Conservation (phyloP, 1,284 basidiomycete genomes). For the Fistulina hepatica region DNA sequence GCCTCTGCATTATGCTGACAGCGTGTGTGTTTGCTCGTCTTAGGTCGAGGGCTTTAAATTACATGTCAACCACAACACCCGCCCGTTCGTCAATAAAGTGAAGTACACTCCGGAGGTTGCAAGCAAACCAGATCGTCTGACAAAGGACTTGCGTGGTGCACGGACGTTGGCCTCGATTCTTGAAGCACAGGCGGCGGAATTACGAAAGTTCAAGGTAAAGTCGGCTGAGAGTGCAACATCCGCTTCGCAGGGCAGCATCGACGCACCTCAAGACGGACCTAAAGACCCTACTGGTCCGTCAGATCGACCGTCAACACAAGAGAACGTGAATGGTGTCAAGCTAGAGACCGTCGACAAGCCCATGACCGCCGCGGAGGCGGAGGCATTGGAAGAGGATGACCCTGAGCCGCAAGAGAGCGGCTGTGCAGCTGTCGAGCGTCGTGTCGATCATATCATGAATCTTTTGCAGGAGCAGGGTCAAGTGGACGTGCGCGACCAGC, state of each 20-base stretch:
- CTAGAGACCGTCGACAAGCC: conserved; percentile 26
- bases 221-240: conserved; percentile 16
- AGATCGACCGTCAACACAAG: no score
- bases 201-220: conserved; percentile 37
- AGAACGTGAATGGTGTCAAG: no score
- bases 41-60: conserved; percentile 91
- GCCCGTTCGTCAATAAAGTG: conserved; percentile 67
- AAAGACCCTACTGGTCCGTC: no score
- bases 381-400: conserved; percentile 38
- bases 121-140: conserved; percentile 66
- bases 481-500: conserved; percentile 49
- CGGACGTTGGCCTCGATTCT: conserved; percentile 59
- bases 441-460: conserved; percentile 61
- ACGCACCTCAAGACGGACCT: no score
- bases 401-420: conserved; percentile 53
- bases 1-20: conserved; percentile 1
- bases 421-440: conserved; percentile 59
- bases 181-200: conserved; percentile 52
- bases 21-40: conserved; percentile 1
- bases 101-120: conserved; percentile 75
- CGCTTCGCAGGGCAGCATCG: conserved; percentile 18
- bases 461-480: conserved; percentile 55
- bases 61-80: conserved; percentile 75
- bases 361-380: conserved; percentile 32
- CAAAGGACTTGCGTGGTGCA: conserved; percentile 67